Conservation (phyloP, 2,329 filamentous ascomycete species). For the Sporothrix inflata region DNA sequence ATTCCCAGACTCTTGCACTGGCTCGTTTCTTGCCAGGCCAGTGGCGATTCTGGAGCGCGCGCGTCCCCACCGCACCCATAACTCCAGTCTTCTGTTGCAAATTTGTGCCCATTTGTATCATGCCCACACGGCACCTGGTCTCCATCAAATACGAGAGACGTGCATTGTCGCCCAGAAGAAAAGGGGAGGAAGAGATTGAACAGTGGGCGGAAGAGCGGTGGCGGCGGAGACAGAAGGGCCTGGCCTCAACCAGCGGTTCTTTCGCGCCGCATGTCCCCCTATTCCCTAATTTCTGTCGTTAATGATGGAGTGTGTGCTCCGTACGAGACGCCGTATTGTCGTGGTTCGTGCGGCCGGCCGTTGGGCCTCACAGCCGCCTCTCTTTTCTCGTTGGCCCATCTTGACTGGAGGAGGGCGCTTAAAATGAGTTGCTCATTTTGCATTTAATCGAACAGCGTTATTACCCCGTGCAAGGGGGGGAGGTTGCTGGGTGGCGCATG, state of each 20-base stretch:
- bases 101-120: conserved; percentile 4
- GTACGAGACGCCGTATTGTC: neutral
- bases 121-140: neutral
- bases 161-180: neutral
- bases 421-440: conserved; percentile 16
- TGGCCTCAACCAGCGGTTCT: neutral
- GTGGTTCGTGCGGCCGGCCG: neutral
- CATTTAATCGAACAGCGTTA: conserved; percentile 2
- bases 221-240: neutral
- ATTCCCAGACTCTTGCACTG: conserved; percentile 9
- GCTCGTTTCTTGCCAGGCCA: neutral
- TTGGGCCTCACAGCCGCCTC: neutral
- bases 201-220: neutral
- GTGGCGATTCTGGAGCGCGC: conserved; percentile 13
- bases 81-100: conserved; percentile 5
- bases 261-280: neutral
- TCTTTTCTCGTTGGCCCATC: neutral
- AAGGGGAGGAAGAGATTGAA: neutral
- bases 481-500: conserved; percentile 8
- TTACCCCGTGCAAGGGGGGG: conserved; percentile 3
- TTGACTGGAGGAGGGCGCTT: conserved; percentile 9
- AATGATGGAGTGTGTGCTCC: neutral
- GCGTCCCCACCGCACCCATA: conserved; percentile 7
- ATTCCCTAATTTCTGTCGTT: neutral
- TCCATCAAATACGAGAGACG: conserved; percentile 1